These are phyloP conservation scores for Dipodascus geniculatus DNA, from an alignment of 805 yeast genomes.

Conservation along the genomic window DNA sequence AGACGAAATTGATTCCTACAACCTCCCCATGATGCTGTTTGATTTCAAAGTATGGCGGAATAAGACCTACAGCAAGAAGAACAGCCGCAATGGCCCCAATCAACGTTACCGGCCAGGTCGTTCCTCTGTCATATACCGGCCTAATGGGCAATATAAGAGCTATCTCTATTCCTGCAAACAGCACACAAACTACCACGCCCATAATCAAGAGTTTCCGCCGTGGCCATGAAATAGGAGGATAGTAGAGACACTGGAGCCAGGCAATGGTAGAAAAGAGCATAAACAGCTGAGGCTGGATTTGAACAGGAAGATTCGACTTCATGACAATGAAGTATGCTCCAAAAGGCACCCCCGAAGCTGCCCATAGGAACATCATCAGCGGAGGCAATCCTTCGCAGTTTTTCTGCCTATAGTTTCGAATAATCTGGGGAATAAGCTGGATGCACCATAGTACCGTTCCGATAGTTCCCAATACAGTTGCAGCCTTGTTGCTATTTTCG, in stretches of 20 bases:
- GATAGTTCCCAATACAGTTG: slow-evolving; percentile 70
- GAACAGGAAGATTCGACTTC: slow-evolving; percentile 62
- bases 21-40: slow-evolving; percentile 73
- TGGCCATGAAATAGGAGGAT: slow-evolving; percentile 52
- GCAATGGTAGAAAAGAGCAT: slow-evolving; percentile 55
- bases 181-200: slow-evolving; percentile 29
- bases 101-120: slow-evolving; percentile 65
- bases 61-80: slow-evolving; percentile 58
- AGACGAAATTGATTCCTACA: slow-evolving; percentile 78
- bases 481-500: slow-evolving; percentile 29
- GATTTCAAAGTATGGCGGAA: slow-evolving; percentile 85
- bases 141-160: slow-evolving; percentile 66
- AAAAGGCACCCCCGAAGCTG: slow-evolving; percentile 69
- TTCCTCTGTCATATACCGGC: slow-evolving; percentile 37
- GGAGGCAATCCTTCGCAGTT: slow-evolving; percentile 84
- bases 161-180: slow-evolving; percentile 49
- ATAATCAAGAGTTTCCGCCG: slow-evolving; percentile 21
- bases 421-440: slow-evolving; percentile 78
- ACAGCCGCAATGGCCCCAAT: slow-evolving; percentile 76
- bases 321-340: slow-evolving; percentile 69
- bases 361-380: slow-evolving; percentile 81
- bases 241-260: slow-evolving; percentile 54
- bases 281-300: slow-evolving; percentile 81
- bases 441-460: slow-evolving; percentile 92
- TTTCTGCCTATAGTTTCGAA: slow-evolving; percentile 59